Evolutionary conservation across 1,284 basidiomycete species (phyloP), one percentile per base, ranked within the genome.

Genomic region (Pascua sp.): DNA sequence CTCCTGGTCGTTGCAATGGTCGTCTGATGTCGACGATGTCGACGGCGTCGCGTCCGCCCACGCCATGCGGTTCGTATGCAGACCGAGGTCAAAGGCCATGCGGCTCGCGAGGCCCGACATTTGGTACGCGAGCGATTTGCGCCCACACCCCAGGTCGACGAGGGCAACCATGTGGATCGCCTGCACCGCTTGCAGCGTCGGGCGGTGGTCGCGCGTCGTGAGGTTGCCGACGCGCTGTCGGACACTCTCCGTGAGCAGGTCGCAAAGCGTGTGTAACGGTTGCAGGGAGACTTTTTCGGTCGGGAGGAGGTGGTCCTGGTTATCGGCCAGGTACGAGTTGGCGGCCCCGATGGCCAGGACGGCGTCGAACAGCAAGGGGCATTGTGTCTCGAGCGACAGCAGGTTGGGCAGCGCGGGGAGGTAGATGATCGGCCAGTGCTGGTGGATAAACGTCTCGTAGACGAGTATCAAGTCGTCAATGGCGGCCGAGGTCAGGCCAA

Each of bases 361-460:
- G 2, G 57, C 60, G 40, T 62, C 60, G 17, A 62, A 62, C 18
- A 62, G 24, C 17, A 62, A 41, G 8, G 60, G 60, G 18, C 17
- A 48, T 40, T 55, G 49, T 0, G 56, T 59, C 42, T 56, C 54
- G 11, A 62, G 60, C n/a, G 46, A 44, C 4, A 57, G 51, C 36
- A 59, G 49, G 10, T 42, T 46, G 5, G 49, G 48, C 17, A 62
- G 42, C 0, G 57, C 54, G 3, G 60, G 60, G 7, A 59, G 45
- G 44, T 62, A 62, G 37, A 62, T 51, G 42, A 58, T 44, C 8
- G 60, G 60, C 60, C 60, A 62, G 60, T 56, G 57, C 4, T 51
- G 57, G 51, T 62, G 60, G 55, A 62, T 59, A 24, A 62, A 62
- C 18, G 60, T 56, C 42, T 59, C 57, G 40, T 53, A 62, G 11